phyloP scores from a whole-genome alignment of 2,329 filamentous ascomycete species.

The Aureobasidium pullulans region DNA sequence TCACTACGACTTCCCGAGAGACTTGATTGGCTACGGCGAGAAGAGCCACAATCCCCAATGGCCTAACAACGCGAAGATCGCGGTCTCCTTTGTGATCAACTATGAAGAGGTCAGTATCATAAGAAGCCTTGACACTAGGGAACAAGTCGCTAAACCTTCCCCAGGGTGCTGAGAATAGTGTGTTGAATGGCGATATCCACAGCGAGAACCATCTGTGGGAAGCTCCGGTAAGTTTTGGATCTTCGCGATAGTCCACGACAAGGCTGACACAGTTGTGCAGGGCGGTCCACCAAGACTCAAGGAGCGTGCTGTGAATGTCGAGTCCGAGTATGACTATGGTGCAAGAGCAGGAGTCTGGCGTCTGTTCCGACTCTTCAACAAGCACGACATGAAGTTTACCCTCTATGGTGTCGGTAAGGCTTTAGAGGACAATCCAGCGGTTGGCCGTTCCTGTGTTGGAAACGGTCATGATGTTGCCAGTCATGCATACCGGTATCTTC shows the following conservation, averaged over 20 bases:
- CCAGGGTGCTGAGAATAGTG: slow-evolving; percentile 32
- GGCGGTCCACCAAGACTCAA: not conserved
- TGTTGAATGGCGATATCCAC: slow-evolving; percentile 33
- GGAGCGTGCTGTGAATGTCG: slow-evolving; percentile 37
- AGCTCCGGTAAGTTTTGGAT: slow-evolving; percentile 15
- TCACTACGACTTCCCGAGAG: slow-evolving; percentile 21
- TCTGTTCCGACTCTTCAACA: slow-evolving; percentile 43
- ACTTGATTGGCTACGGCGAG: slow-evolving; percentile 24
- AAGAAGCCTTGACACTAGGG: not conserved
- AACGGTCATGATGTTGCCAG: slow-evolving; percentile 45
- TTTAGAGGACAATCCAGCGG: slow-evolving; percentile 42
- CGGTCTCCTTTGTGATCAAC: slow-evolving; percentile 41
- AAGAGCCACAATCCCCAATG: slow-evolving; percentile 26
- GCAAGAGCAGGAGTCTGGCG: slow-evolving; percentile 44
- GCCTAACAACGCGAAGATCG: slow-evolving; percentile 38
- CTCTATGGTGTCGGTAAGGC: slow-evolving; percentile 45
- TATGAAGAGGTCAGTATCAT: slow-evolving; percentile 32
- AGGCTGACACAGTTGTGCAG: no score
- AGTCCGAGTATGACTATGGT: slow-evolving; percentile 47
- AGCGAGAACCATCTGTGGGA: slow-evolving; percentile 35
- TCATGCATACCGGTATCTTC: slow-evolving; percentile 29
- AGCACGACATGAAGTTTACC: slow-evolving; percentile 43
- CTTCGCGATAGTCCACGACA: no score
- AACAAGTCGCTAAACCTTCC: not conserved
- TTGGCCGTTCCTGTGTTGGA: slow-evolving; percentile 40